Conservation (phyloP, 2,329 filamentous ascomycete species). For the Penicillium capsulatum region DNA sequence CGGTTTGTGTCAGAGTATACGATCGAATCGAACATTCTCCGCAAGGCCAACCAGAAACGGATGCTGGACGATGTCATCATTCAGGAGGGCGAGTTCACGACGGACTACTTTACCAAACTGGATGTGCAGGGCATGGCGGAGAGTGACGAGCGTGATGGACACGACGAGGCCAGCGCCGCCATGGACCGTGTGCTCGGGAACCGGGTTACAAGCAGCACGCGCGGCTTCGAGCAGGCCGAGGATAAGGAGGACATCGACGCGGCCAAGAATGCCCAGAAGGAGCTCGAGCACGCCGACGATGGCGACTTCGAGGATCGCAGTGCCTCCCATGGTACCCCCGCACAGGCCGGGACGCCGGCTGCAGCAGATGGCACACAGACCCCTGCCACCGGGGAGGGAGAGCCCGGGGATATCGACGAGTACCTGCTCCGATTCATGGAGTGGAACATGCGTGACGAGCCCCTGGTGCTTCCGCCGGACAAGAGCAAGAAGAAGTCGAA, state of each 20-base stretch:
- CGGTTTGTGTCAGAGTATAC: conserved; percentile 89
- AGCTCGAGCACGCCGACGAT: conserved; percentile 77
- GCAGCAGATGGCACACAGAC: conserved; percentile 26
- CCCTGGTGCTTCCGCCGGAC: conserved; percentile 46
- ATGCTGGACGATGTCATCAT: conserved; percentile 98
- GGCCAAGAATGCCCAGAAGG: conserved; percentile 80
- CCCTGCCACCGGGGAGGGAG: conserved; percentile 33
- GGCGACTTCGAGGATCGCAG: conserved; percentile 73
- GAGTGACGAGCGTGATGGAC: conserved; percentile 55
- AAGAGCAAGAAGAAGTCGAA: conserved; percentile 48
- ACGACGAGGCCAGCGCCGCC: conserved; percentile 72
- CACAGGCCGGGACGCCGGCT: conserved; percentile 36
- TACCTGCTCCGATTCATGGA: conserved; percentile 70
- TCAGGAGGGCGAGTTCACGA: conserved; percentile 96
- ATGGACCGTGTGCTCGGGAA: conserved; percentile 80
- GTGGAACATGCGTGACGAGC: conserved; percentile 50
- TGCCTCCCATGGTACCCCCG: conserved; percentile 32
- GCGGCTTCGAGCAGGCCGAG: conserved; percentile 82
- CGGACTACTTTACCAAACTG: conserved; percentile 85
- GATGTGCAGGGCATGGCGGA: conserved; percentile 65
- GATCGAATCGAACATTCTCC: conserved; percentile 95
- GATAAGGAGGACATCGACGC: conserved; percentile 88
- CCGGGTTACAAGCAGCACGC: conserved; percentile 60
- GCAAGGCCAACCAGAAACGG: conserved; percentile 94
- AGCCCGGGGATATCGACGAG: conserved; percentile 64